Percentiles rank a stretch among this genome's conserved stretches.
Conservation (phyloP, 2,329 filamentous ascomycete genomes). For the Fusarium torreyae region DNA sequence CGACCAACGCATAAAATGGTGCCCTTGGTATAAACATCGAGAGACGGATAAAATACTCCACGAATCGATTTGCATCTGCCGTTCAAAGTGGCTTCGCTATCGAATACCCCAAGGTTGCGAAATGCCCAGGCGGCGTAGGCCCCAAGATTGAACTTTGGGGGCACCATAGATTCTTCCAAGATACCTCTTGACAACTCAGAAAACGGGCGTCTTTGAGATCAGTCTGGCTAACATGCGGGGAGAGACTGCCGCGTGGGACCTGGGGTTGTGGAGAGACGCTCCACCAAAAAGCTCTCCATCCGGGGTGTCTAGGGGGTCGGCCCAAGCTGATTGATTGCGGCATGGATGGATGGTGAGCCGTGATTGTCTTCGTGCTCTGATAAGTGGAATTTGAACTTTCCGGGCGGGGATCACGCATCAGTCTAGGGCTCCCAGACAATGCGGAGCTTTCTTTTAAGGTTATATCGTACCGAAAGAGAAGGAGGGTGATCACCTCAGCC, state of each 20-base stretch:
- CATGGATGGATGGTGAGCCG: conserved; percentile 7
- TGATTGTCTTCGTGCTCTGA: conserved; percentile 17
- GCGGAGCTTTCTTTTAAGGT: conserved; percentile 35
- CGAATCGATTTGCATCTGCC: conserved; percentile 36
- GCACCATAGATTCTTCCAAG: conserved; percentile 24
- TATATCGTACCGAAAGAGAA: conserved; percentile 27
- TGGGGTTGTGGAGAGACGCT: conserved; percentile 45
- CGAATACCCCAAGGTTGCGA: conserved; percentile 17
- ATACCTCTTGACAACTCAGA: conserved; percentile 9
- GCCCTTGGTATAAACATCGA: conserved; percentile 9
- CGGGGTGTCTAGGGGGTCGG: conserved; percentile 5
- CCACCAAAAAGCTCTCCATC: conserved; percentile 38
- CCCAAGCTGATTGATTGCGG: conserved; percentile 15
- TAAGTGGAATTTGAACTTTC: conserved; percentile 43
- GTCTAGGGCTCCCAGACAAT: conserved; percentile 21
- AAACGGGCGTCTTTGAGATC: conserved; percentile 19
- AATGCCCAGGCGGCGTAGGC: conserved; percentile 23
- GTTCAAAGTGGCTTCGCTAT: conserved; percentile 22
- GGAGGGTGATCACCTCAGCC: conserved; percentile 39
- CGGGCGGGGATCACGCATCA: conserved; percentile 28
- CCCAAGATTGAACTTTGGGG: conserved; percentile 34
- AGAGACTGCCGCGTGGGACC: conserved; percentile 40
- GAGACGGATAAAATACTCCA: conserved; percentile 42
- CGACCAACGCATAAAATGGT: conserved; percentile 6
- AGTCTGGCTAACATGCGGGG: conserved; percentile 40